Evolutionary conservation across 1,139 yeast genomes (phyloP).

Genomic region (Magnusiomyces ingens): DNA sequence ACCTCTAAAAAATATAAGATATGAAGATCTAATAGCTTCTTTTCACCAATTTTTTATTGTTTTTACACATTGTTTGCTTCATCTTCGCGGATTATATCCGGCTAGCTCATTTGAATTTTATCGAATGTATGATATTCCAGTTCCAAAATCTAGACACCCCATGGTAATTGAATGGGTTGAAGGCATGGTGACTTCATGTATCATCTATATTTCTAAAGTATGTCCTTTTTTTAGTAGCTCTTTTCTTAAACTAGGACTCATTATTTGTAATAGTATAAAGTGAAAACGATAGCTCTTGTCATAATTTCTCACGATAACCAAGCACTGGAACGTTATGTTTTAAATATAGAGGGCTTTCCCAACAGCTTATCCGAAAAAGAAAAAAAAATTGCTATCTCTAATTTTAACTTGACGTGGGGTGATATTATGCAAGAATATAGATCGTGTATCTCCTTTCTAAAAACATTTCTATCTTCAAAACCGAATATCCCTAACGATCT

Average conservation of each 20-base stretch:
- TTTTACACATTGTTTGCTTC: not conserved
- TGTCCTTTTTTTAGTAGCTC: not conserved
- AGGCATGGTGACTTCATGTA: not conserved
- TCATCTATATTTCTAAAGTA: not conserved
- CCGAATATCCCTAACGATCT: too few species aligned
- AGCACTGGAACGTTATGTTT: not conserved
- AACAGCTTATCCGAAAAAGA: not conserved
- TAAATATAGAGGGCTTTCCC: not conserved
- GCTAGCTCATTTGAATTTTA: not conserved
- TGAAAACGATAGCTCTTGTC: not conserved
- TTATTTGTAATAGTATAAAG: not conserved
- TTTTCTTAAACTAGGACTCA: not conserved
- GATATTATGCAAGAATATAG: not conserved
- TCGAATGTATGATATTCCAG: not conserved
- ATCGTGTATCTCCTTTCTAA: not conserved
- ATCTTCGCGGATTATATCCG: not conserved
- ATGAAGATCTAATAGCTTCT: not conserved
- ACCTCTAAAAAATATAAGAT: not conserved
- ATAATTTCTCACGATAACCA: not conserved
- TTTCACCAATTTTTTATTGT: conserved; percentile 9
- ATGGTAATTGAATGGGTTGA: conserved; percentile 1
- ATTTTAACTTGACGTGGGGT: not conserved
- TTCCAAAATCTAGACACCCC: not conserved
- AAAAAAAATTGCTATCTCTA: not conserved
- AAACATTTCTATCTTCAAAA: not conserved